Conservation (phyloP, 2,329 filamentous ascomycete genomes). For the Colletotrichum filicis region DNA sequence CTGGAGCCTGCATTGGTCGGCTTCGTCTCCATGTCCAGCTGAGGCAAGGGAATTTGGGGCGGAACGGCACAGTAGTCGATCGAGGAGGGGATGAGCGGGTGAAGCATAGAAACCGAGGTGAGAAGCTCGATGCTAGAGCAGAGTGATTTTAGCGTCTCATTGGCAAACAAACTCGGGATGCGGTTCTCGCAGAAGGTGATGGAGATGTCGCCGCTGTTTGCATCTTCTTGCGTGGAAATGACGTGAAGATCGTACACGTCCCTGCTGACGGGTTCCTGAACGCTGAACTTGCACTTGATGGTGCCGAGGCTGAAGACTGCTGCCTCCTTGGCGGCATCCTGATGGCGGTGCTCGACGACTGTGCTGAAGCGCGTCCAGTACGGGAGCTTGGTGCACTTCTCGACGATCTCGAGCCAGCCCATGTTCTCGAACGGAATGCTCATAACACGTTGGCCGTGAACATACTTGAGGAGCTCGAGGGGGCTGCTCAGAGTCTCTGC, state of each 20-base stretch:
- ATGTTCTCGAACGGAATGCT: constrained; percentile 62
- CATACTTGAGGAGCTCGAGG: constrained; percentile 57
- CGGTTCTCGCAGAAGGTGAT: constrained; percentile 59
- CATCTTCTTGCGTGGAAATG: constrained; percentile 50
- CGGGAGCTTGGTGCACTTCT: constrained; percentile 65
- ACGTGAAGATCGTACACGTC: constrained; percentile 59
- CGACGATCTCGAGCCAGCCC: constrained; percentile 62
- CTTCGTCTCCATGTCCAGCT: constrained; percentile 40
- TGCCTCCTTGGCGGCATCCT: constrained; percentile 51
- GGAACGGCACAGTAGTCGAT: constrained; percentile 51
- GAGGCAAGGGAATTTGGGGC: constrained; percentile 55
- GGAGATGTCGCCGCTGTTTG: constrained; percentile 52
- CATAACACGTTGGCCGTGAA: constrained; percentile 61
- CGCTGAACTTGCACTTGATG: constrained; percentile 56
- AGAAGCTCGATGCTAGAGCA: constrained; percentile 57
- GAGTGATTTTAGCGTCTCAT: constrained; percentile 57
- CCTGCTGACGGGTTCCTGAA: constrained; percentile 52
- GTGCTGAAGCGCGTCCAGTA: constrained; percentile 65
- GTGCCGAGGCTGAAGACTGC: constrained; percentile 56
- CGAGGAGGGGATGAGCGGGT: constrained; percentile 56
- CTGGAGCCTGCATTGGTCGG: constrained; percentile 38
- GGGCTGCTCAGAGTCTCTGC: constrained; percentile 56
- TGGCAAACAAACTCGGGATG: constrained; percentile 53
- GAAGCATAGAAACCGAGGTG: constrained; percentile 57
- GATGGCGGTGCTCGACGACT: constrained; percentile 62